These are phyloP conservation scores for Globisporangium acanthophoron DNA, from an alignment of 352 stramenopile species.

Conservation along the genomic window DNA sequence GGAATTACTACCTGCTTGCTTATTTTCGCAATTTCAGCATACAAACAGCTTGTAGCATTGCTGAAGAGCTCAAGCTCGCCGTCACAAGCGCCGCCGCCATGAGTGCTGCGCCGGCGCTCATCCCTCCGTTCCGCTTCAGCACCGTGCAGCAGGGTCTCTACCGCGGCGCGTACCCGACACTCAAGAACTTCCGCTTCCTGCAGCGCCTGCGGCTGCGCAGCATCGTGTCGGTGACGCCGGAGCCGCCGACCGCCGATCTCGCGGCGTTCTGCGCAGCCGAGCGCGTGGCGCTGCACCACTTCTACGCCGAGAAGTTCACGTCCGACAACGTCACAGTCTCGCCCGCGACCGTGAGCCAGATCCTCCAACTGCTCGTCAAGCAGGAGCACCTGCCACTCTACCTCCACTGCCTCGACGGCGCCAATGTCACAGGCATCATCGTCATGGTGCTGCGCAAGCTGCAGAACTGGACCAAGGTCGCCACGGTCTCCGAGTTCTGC, in stretches of 20 bases:
- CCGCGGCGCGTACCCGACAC: constrained; percentile 75
- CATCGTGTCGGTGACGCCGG: constrained; percentile 75
- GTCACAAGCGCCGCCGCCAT: constrained; percentile 7
- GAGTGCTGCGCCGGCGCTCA: constrained; percentile 50
- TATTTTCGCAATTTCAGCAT: too few relatives aligned
- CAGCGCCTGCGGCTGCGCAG: constrained; percentile 67
- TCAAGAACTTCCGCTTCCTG: constrained; percentile 86
- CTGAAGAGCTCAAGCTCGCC: not conserved
- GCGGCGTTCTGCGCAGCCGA: constrained; percentile 65
- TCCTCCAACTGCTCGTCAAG: constrained; percentile 74
- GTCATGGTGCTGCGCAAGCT: constrained; percentile 86
- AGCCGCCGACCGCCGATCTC: constrained; percentile 72
- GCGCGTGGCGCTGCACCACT: constrained; percentile 68
- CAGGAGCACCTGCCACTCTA: constrained; percentile 78
- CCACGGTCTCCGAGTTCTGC: constrained; percentile 80
- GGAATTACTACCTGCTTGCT: too few relatives aligned
- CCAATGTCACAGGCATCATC: constrained; percentile 84
- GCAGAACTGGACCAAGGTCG: constrained; percentile 86
- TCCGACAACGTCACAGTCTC: constrained; percentile 84
- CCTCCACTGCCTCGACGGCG: constrained; percentile 84
- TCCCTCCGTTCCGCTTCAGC: constrained; percentile 86
- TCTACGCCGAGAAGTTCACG: constrained; percentile 86
- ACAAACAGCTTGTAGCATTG: too few relatives aligned
- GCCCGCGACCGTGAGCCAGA: constrained; percentile 62
- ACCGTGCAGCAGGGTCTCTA: constrained; percentile 78